Evolutionary conservation across 805 yeast genomes (phyloP).

Genomic region (Metschnikowia similis): DNA sequence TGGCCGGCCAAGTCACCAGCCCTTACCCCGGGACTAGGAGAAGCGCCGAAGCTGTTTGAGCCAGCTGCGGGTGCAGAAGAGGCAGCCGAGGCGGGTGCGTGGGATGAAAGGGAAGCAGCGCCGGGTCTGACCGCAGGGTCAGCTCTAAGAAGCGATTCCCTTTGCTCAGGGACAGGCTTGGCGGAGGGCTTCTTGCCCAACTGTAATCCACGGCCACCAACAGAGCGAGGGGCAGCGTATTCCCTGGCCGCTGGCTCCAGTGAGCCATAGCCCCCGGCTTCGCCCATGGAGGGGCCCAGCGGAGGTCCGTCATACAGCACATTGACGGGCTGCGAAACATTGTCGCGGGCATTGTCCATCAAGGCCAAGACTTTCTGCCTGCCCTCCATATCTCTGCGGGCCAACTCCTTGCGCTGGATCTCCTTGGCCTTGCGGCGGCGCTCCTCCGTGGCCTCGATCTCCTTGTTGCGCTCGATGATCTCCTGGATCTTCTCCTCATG

Average conservation of each 20-base stretch:
- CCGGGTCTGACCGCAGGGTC: background rate
- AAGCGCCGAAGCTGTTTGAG: background rate
- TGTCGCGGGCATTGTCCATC: background rate
- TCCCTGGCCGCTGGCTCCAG: conserved; percentile 29
- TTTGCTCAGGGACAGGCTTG: conserved; percentile 23
- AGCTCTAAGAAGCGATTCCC: conserved; percentile 22
- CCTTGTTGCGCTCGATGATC: conserved; percentile 94
- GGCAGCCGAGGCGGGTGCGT: background rate
- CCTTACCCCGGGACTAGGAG: background rate
- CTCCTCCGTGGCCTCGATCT: conserved; percentile 94
- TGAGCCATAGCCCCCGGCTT: background rate
- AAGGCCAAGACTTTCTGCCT: conserved; percentile 18
- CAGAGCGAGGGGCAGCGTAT: conserved; percentile 8
- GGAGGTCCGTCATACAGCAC: conserved; percentile 14
- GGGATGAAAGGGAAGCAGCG: background rate
- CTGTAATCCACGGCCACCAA: conserved; percentile 67
- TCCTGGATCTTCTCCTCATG: conserved; percentile 99
- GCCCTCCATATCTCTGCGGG: conserved; percentile 53
- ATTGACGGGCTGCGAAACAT: conserved; percentile 6
- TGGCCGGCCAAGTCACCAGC: background rate
- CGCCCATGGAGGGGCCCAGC: conserved; percentile 14
- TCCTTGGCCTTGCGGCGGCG: conserved; percentile 93
- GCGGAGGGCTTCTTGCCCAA: conserved; percentile 55
- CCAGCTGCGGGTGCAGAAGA: background rate
- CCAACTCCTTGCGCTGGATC: conserved; percentile 74